Evolutionary conservation across 305 asterid genomes (phyloP), one percentile per base, ranked within the genome.

Genomic region (Plantago lanceolata): DNA sequence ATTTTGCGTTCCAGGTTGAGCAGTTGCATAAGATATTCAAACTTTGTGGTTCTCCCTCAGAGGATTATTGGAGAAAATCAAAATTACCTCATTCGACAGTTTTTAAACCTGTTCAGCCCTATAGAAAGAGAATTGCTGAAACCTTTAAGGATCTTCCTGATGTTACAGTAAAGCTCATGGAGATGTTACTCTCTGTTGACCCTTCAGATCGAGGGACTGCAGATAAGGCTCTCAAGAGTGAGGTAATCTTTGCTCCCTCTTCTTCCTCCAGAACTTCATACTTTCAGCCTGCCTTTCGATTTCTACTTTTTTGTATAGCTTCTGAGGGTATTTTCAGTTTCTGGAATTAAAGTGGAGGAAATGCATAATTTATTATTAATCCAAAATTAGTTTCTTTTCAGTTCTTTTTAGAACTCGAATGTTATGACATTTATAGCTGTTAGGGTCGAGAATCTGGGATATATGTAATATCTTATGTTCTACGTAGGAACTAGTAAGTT

Each of bases 41-140:
- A 81, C 85, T 91, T 59, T 91, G 98, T 73, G 98, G 98, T 60
- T 91, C 98, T 48, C 98, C 98, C 50, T 82, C 96, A 0, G 98
- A 92, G 63, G 96, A 89, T 66, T 92, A 85, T 67, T 92, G 95
- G 96, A 80, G 75, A 65, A 87, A 80, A 60, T 73, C 85, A 44
- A 87, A 89, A 68, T 60, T 87, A 68, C 89, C 94, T 50, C 84
- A 89, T 77, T 82, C 96, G 1, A 78, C 87, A 0, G 96, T 73
- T 14, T 92, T 85, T 78, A 92, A 78, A 66, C 90, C 98, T 13
- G 66, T 71, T 68, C 93, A 73, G 75, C 87, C 95, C 51, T 92
- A 92, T 66, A 87, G 79, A 68, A 73, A 84, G 67, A 81, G 87
- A 57, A 76, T 92, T 69, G 84, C 83, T 28, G 98, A 92, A 65